Evolutionary conservation across 2,329 filamentous ascomycete genomes (phyloP).

Genomic region (Grosmannia clavigera): DNA sequence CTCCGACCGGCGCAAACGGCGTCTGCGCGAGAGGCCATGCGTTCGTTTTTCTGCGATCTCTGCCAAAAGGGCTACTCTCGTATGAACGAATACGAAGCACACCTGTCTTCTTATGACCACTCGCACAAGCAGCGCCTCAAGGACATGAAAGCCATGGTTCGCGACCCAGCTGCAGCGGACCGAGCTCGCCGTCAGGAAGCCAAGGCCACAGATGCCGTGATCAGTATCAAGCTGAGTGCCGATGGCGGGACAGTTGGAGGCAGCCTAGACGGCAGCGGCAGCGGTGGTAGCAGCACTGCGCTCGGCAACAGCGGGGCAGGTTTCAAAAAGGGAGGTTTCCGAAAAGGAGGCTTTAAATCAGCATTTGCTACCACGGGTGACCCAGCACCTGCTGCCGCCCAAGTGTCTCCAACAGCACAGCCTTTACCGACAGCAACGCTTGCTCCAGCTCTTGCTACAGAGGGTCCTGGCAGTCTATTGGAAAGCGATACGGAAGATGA

Average conservation of each 20-base stretch:
- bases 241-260: constrained; percentile 19
- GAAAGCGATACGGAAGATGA: constrained; percentile 60
- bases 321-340: constrained; percentile 60
- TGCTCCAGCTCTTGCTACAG: not conserved
- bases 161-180: constrained; percentile 52
- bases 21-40: constrained; percentile 62
- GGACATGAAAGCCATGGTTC: constrained; percentile 76
- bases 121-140: constrained; percentile 83
- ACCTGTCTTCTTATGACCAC: constrained; percentile 90
- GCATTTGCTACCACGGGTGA: constrained; percentile 41
- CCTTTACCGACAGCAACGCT: not conserved
- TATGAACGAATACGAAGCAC: constrained; percentile 92
- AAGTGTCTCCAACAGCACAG: not conserved
- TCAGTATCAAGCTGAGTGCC: constrained; percentile 51
- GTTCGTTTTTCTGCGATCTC: constrained; percentile 72
- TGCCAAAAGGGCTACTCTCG: constrained; percentile 92
- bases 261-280: constrained; percentile 14
- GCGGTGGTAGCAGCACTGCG: constrained; percentile 16
- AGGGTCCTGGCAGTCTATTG: not conserved
- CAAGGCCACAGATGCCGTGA: constrained; percentile 50
- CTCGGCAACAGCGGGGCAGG: not conserved
- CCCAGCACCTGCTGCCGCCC: not conserved
- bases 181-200: constrained; percentile 59
- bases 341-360: constrained; percentile 74
- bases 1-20: constrained; percentile 46